These are phyloP conservation scores for Camellia sinensis DNA, from an alignment of 148 eudicot species.

Conservation along the genomic window DNA sequence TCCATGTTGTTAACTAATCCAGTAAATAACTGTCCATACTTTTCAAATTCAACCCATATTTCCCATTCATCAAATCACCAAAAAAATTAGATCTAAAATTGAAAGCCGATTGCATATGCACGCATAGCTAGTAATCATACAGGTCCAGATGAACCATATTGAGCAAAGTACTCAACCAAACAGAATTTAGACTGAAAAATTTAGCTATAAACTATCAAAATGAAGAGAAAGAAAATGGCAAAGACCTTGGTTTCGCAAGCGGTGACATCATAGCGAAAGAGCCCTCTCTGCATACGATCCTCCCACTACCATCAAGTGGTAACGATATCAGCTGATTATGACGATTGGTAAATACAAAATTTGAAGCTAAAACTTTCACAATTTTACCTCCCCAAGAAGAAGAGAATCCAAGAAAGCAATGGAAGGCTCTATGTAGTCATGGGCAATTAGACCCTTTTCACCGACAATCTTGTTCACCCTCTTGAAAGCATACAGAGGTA, in stretches of 20 bases:
- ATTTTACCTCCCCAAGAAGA: constrained; percentile 83
- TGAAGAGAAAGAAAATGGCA: constrained; percentile 8
- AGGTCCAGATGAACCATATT: neutral
- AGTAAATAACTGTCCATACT: too few species aligned
- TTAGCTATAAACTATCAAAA: neutral
- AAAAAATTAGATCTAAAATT: too few species aligned
- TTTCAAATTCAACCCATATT: too few species aligned
- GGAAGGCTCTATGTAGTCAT: constrained; percentile 52
- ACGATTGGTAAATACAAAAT: neutral
- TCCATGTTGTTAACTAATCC: too few species aligned
- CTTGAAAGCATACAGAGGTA: constrained; percentile 75
- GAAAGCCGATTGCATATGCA: too few species aligned
- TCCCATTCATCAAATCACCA: too few species aligned
- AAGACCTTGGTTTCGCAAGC: constrained; percentile 92
- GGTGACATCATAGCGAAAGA: constrained; percentile 97
- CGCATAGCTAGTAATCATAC: too few species aligned
- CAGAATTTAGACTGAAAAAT: neutral
- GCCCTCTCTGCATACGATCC: constrained; percentile 83
- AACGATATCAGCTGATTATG: constrained; percentile 11
- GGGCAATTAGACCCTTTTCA: constrained; percentile 36
- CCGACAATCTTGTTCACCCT: constrained; percentile 36
- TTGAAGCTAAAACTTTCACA: neutral
- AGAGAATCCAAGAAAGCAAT: constrained; percentile 88
- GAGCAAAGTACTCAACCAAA: neutral
- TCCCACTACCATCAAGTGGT: constrained; percentile 68